Base-by-base conservation (phyloP, 768 basidiomycete genomes). In the Amanita rubescens region DNA sequence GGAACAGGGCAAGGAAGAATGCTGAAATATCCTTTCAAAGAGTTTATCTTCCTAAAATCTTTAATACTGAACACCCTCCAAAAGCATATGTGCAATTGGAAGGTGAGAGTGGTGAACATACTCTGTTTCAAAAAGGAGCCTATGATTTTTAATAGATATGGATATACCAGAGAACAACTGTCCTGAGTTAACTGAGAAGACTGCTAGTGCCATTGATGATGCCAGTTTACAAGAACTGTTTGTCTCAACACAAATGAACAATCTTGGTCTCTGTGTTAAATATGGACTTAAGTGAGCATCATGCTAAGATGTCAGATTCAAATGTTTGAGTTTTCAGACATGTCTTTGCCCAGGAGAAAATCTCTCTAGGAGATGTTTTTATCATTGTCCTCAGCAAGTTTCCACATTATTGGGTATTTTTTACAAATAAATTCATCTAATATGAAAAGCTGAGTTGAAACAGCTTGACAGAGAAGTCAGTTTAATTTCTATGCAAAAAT, bases 201-300 rank as follows among this genome's bases (percentile, higher is more conserved):
- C 38, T n/a, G 38, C 38, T 39, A n/a, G 17, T 11, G 41, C 41
- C 46, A 24, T 65, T 15, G 59, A 62, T 34, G 24, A 43, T 38
- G 27, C 59, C 20, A 58, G 53, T 25, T 49, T 65, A 17, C 38
- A 56, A 53, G 35, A 53, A 30, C 35, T 65, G 2, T 57, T 64
- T 30, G 41, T 58, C 19, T 56, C 62, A 0, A 56, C 58, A 15
- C 59, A 62, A 53, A 51, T 56, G 42, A 61, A 52, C 33, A 61
- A 65, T 27, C 14, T 65, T n/a, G 49, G 56, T 19, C 17, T 56
- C 6, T 58, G 49, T 35, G 52, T 61, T 24, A 44, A 56, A 47
- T 20, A 41, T 45, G 58, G 55, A 34, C 35, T 49, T 44, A 2
- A 44, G 43, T 44, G 3, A 39, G 38, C 7, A 39, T n/a, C n/a